Evolutionary conservation across 2,329 filamentous ascomycete genomes (phyloP).

Genomic region (Colletotrichum agaves): DNA sequence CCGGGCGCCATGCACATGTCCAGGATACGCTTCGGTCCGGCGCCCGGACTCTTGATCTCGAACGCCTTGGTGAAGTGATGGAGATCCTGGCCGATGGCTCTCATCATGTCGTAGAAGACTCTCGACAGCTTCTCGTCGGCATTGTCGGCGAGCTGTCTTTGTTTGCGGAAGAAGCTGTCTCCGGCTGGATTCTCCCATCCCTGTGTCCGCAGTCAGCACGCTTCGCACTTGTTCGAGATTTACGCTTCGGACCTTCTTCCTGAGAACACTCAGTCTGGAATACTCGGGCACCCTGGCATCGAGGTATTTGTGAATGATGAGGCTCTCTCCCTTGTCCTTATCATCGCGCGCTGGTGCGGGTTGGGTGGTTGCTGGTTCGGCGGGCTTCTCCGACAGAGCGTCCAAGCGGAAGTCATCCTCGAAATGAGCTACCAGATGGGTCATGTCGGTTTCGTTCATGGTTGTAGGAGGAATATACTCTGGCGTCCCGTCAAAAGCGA

Average conservation of each 20-base stretch:
- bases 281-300: no score
- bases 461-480: no score
- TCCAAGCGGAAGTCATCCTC: no score
- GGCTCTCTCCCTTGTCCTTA: no score
- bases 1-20: conserved; percentile 68
- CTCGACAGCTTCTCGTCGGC: conserved; percentile 37
- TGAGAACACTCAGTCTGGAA: not conserved
- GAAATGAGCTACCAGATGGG: no score
- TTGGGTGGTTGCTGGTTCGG: no score
- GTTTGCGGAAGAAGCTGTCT: conserved; percentile 54
- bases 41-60: not conserved
- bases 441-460: no score
- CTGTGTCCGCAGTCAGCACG: conserved; percentile 43
- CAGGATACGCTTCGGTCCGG: conserved; percentile 49
- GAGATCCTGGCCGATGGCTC: conserved; percentile 54
- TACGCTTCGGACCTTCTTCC: not conserved
- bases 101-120: conserved; percentile 56
- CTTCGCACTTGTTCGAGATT: no score
- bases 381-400: no score
- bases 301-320: no score
- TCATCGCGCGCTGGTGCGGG: no score
- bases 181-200: conserved; percentile 56
- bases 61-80: conserved; percentile 48
- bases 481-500: no score
- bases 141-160: conserved; percentile 51